Conservation (phyloP, 2,329 filamentous ascomycete species). For the Hypomyces rosellus region DNA sequence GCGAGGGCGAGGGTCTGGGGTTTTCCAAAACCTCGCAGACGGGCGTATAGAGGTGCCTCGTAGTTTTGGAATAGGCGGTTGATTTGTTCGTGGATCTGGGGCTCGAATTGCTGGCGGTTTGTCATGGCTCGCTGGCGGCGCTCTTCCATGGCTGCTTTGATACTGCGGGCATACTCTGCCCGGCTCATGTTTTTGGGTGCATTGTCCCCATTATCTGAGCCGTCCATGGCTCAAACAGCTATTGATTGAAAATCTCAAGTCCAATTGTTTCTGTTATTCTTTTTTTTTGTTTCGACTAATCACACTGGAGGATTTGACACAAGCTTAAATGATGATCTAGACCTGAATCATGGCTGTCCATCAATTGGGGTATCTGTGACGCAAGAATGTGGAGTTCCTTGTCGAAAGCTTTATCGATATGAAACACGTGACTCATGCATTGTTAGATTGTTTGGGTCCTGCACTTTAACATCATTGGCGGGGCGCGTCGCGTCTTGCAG, state of each 20-base stretch:
- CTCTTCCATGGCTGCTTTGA: conserved; percentile 27
- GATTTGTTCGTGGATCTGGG: conserved; percentile 26
- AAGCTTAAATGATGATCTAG: no score
- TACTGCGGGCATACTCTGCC: conserved; percentile 17
- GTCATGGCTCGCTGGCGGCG: conserved; percentile 24
- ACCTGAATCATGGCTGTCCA: not conserved
- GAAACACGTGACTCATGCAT: conserved; percentile 20
- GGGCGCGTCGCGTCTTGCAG: conserved; percentile 11
- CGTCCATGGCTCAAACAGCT: conserved; percentile 14
- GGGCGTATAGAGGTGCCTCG: conserved; percentile 26
- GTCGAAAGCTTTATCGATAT: conserved; percentile 24
- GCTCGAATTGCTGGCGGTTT: conserved; percentile 24
- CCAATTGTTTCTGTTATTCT: not conserved
- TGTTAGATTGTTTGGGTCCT: not conserved
- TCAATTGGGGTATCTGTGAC: conserved; percentile 8
- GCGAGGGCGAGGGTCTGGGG: conserved; percentile 23
- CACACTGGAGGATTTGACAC: no score
- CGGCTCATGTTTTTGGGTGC: conserved; percentile 15
- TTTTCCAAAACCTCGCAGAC: conserved; percentile 22
- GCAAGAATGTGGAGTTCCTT: conserved; percentile 1
- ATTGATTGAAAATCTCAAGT: not conserved
- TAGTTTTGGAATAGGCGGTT: conserved; percentile 27
- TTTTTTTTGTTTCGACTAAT: no score
- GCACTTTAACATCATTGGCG: conserved; percentile 4
- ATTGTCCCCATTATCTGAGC: conserved; percentile 21